Evolutionary conservation across 768 basidiomycete species (phyloP).

Genomic region (Trichaptum fuscoviolaceum): DNA sequence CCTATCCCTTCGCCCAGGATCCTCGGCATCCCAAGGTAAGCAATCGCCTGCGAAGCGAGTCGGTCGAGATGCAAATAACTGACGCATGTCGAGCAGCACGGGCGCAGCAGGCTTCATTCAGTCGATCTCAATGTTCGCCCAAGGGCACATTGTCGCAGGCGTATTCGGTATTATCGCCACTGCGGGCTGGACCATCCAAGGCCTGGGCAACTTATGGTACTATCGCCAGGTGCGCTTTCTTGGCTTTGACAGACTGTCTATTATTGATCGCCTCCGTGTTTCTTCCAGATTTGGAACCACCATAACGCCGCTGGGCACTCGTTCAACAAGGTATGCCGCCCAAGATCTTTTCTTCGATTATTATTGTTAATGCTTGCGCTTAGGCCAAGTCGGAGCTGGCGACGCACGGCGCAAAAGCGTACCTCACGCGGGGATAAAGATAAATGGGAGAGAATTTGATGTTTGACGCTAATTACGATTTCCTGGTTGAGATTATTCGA

Average conservation of each 20-base stretch:
- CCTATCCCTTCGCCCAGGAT: slow-evolving; percentile 48
- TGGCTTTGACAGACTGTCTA: slow-evolving; percentile 9
- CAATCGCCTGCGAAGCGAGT: slow-evolving; percentile 7
- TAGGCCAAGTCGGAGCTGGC: slow-evolving; percentile 84
- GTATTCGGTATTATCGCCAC: slow-evolving; percentile 78
- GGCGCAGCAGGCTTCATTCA: slow-evolving; percentile 95
- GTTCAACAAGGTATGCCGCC: slow-evolving; percentile 65
- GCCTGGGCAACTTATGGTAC: slow-evolving; percentile 73
- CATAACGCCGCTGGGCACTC: slow-evolving; percentile 82
- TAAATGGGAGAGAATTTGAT: background rate
- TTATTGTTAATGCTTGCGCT: slow-evolving; percentile 14
- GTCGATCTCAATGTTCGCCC: slow-evolving; percentile 75
- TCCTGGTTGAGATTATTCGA: background rate
- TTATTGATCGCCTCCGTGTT: too few relatives aligned
- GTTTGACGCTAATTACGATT: background rate
- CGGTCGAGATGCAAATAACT: slow-evolving; percentile 28
- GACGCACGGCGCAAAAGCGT: slow-evolving; percentile 79
- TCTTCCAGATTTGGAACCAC: slow-evolving; percentile 63
- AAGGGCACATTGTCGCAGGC: slow-evolving; percentile 70
- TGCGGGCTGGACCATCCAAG: slow-evolving; percentile 84
- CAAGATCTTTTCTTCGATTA: slow-evolving; percentile 8
- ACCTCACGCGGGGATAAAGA: slow-evolving; percentile 76
- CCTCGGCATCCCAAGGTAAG: slow-evolving; percentile 84
- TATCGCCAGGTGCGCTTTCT: slow-evolving; percentile 59
- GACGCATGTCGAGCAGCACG: slow-evolving; percentile 45